phyloP scores from a whole-genome alignment of 75 land plant species.

The Picea sitchensis region DNA sequence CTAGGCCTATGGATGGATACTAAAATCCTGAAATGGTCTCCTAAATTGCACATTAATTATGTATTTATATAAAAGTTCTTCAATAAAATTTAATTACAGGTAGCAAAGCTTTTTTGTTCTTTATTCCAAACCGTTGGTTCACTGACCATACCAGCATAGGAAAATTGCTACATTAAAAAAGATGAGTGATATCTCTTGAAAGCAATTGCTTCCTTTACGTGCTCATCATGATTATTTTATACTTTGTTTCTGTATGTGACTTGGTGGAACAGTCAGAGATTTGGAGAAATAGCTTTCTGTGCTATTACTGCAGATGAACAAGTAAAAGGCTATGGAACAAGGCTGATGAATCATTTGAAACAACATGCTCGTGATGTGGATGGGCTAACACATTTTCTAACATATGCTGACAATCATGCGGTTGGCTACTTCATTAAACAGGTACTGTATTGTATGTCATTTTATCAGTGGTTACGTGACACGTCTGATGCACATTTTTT shows the following conservation, averaged over 20 bases:
- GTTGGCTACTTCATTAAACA: constrained; percentile 98
- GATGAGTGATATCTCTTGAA: not conserved
- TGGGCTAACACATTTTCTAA: constrained; percentile 95
- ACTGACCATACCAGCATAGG: no score
- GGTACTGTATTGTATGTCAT: constrained; percentile 30
- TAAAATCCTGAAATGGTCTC: no score
- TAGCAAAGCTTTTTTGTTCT: no score
- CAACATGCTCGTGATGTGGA: constrained; percentile 98
- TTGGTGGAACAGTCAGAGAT: constrained; percentile 69
- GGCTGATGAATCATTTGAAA: constrained; percentile 98
- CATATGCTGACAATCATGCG: constrained; percentile 99
- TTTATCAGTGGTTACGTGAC: not conserved
- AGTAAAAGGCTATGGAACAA: constrained; percentile 99
- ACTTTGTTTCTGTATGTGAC: not conserved
- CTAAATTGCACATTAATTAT: no score
- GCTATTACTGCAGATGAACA: constrained; percentile 99
- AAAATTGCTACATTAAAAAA: no score
- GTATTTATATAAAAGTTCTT: no score
- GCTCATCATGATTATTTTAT: not conserved
- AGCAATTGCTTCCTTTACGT: not conserved
- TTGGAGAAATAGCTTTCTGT: constrained; percentile 99
- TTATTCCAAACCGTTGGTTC: no score
- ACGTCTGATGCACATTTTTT: not conserved
- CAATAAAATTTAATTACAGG: no score
- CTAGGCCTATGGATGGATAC: not conserved